Evolutionary conservation across 163 green algal genomes (phyloP).

Genomic region (Picocystis sp.): DNA sequence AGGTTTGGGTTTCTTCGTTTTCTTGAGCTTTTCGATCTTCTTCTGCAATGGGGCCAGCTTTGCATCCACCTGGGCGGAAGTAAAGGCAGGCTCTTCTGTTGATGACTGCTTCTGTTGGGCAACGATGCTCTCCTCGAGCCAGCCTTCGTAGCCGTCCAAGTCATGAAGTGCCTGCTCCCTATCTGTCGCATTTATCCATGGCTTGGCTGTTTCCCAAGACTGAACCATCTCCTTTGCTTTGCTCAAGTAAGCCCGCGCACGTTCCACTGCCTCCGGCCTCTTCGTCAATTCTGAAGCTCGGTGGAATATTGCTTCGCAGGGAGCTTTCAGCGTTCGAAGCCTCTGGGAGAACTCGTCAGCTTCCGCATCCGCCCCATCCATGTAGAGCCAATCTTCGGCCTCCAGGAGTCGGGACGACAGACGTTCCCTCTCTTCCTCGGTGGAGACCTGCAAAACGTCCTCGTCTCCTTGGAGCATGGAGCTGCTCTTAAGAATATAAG

Average conservation of each 20-base stretch:
- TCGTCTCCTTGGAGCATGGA: slow-evolving; percentile 21
- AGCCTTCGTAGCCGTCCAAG: slow-evolving; percentile 47
- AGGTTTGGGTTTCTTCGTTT: slow-evolving; percentile 41
- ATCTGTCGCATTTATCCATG: slow-evolving; percentile 65
- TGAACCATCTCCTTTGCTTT: slow-evolving; percentile 21
- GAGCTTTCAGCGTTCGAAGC: slow-evolving; percentile 33
- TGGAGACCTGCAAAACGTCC: slow-evolving; percentile 45
- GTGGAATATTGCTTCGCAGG: slow-evolving; percentile 37
- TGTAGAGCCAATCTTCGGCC: slow-evolving; percentile 94
- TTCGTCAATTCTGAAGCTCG: slow-evolving; percentile 28
- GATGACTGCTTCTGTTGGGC: slow-evolving; percentile 38
- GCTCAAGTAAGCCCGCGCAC: slow-evolving; percentile 21
- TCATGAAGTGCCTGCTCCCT: slow-evolving; percentile 28
- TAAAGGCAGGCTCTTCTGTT: slow-evolving; percentile 57
- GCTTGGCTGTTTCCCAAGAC: slow-evolving; percentile 55
- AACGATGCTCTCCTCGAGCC: slow-evolving; percentile 40
- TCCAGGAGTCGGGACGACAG: slow-evolving; percentile 45
- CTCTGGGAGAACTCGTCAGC: slow-evolving; percentile 32
- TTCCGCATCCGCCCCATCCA: slow-evolving; percentile 46
- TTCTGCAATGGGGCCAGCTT: slow-evolving; percentile 23
- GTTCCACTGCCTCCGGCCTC: slow-evolving; percentile 29
- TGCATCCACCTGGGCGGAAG: slow-evolving; percentile 23
- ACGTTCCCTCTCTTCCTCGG: slow-evolving; percentile 41
- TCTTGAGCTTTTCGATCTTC: slow-evolving; percentile 39
- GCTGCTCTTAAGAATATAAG: slow-evolving; percentile 66